Conservation (phyloP, 257 asterid genomes). For the Solanum ahanhuiri region DNA sequence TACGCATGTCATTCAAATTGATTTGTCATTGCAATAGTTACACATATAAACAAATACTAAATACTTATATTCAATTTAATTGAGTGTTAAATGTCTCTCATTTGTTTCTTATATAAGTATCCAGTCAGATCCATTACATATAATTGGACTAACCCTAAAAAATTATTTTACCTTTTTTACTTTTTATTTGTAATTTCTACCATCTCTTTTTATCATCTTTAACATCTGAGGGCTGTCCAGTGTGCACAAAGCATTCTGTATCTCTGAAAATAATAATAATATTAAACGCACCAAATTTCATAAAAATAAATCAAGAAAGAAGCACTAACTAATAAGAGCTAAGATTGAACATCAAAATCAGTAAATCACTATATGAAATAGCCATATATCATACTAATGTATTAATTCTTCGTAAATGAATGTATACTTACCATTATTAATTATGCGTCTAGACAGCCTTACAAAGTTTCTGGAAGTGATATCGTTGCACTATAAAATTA, state of each 20-base stretch:
- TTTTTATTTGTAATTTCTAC: not conserved
- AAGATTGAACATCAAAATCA: not conserved
- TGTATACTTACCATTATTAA: not conserved
- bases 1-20: too few species aligned
- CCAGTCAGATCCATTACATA: too few species aligned
- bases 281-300: not conserved
- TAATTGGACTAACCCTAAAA: not conserved
- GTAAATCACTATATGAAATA: not conserved
- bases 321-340: not conserved
- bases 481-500: not conserved
- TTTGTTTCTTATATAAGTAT: too few species aligned
- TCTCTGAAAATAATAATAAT: too few species aligned
- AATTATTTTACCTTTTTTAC: not conserved
- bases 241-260: too few species aligned
- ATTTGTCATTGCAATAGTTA: too few species aligned
- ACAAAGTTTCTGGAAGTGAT: not conserved
- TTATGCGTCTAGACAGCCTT: not conserved
- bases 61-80: too few species aligned
- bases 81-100: not conserved
- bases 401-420: not conserved
- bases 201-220: not conserved
- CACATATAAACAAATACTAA: too few species aligned
- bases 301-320: not conserved
- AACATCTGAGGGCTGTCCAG: too few species aligned
- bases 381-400: not conserved